Conservation (phyloP, 2,329 filamentous ascomycete species). For the Seiridium cupressi region DNA sequence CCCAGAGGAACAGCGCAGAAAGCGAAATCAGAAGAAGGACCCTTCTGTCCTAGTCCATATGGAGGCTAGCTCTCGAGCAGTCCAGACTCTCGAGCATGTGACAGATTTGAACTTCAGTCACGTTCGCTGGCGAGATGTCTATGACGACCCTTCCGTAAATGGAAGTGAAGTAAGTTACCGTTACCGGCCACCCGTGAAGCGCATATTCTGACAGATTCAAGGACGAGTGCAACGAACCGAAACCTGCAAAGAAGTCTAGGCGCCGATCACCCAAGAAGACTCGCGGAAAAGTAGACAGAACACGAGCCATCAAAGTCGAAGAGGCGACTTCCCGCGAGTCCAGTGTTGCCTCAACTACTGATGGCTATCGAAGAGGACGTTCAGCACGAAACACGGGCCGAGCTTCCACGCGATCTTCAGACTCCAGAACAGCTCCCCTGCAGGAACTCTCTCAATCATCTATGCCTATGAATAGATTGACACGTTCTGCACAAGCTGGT, state of each 20-base stretch:
- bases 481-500: neutral
- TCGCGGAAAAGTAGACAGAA: neutral
- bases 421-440: neutral
- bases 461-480: neutral
- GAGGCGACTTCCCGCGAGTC: neutral
- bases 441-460: neutral
- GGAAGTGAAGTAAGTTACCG: slow-evolving; percentile 44
- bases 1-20: slow-evolving; percentile 68
- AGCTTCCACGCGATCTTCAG: neutral
- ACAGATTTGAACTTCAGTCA: slow-evolving; percentile 53
- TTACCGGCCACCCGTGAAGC: neutral
- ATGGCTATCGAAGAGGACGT: neutral
- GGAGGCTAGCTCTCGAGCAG: slow-evolving; percentile 59
- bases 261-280: neutral
- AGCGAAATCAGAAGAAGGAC: slow-evolving; percentile 76
- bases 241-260: slow-evolving; percentile 28
- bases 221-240: slow-evolving; percentile 18
- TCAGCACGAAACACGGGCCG: neutral
- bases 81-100: slow-evolving; percentile 64
- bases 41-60: slow-evolving; percentile 68
- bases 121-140: slow-evolving; percentile 55
- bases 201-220: neutral
- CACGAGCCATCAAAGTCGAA: slow-evolving; percentile 2
- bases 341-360: neutral
- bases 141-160: slow-evolving; percentile 55